Conservation (phyloP, 345 rosid genomes). For the Carallia pectinifolia region DNA sequence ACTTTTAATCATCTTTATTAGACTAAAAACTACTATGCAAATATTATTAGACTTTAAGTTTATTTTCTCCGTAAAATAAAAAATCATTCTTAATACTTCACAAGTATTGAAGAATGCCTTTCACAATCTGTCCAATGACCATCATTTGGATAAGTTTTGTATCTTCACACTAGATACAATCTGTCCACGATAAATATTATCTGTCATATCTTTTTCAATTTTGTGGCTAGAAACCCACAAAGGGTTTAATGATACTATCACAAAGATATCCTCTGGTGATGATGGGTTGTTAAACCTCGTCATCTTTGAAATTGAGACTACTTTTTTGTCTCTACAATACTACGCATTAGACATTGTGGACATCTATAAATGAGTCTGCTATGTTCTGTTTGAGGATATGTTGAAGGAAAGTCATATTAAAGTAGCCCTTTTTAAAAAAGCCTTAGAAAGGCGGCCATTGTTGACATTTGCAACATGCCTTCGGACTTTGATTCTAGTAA, state of each 20-base stretch:
- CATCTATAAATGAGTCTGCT: not conserved
- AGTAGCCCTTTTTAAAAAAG: not conserved
- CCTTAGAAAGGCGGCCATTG: not conserved
- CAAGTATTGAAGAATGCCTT: too few relatives aligned
- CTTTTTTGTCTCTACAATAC: not conserved
- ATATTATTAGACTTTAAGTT: too few relatives aligned
- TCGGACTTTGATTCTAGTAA: not conserved
- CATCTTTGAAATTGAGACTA: not conserved
- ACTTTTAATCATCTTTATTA: too few relatives aligned
- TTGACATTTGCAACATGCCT: not conserved
- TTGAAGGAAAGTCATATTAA: not conserved
- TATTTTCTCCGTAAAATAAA: too few relatives aligned
- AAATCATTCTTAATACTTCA: too few relatives aligned
- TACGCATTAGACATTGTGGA: not conserved
- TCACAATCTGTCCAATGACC: too few relatives aligned
- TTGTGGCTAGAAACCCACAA: constrained; percentile 14
- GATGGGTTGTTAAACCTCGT: constrained; percentile 5
- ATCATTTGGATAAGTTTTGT: too few relatives aligned
- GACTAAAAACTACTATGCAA: too few relatives aligned
- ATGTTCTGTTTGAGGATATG: not conserved
- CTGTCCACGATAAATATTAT: too few relatives aligned
- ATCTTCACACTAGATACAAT: too few relatives aligned
- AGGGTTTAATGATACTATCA: not conserved
- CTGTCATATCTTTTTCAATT: too few relatives aligned
- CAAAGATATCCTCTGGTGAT: not conserved